Evolutionary conservation across 1,284 basidiomycete species (phyloP), one percentile per base, ranked within the genome.

Genomic region (Xanthoconium separans): DNA sequence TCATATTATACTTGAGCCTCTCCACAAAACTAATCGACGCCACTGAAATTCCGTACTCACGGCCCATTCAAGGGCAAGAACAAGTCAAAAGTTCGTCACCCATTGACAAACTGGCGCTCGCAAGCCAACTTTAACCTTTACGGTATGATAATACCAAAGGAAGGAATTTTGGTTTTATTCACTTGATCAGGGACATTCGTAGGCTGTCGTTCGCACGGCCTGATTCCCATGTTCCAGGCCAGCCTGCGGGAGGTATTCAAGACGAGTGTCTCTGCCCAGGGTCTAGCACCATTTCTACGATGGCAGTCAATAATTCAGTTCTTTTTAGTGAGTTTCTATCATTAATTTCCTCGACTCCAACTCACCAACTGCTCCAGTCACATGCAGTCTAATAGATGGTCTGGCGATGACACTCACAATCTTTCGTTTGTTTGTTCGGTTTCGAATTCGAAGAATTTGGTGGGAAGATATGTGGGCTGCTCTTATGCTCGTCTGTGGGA

Each of bases 391-490:
- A 6, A 3, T 47, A 16, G 24, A 47, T 5, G 24, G 34, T 10
- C 34, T 47, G 12, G 34, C 24, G 10, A 47, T 47, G 10, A n/a
- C 34, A n/a, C 33, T 47, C n/a, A 47, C 31, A 37, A 22, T 37
- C 2, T 18, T 47, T 18, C 34, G 45, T 12, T 9, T 47, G 22
- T 10, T 37, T 10, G 16, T 46, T 22, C 33, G 45, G 24, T 18
- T 47, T 11, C 22, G 24, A 11, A 47, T 47, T 36, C 24, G 16
- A 29, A 22, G 45, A 27, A 13, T 47, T 24, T 47, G 45, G 45
- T 47, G 45, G 45, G 45, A 47, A 27, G 45, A 47, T 18, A 29
- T 47, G 34, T 47, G 45, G 45, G 45, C 45, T 16, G 45, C 45
- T 15, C 16, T 47, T 2, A 37, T 33, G 34, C 6, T 47, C 6